Conservation (phyloP, 345 rosid species). For the Luvunga scandens region DNA sequence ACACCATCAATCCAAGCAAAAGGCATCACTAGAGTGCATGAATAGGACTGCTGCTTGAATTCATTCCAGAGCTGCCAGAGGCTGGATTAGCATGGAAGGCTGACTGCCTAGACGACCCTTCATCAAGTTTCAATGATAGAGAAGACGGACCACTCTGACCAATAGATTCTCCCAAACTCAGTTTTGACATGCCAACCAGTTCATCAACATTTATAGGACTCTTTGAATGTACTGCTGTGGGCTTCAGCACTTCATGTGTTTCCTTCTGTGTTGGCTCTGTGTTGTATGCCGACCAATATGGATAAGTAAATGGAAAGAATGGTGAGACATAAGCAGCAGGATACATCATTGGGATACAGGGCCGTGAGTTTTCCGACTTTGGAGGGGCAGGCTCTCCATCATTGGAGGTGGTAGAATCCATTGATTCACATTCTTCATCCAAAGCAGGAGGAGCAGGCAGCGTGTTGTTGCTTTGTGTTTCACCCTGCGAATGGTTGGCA, state of each 20-base stretch:
- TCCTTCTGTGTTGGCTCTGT: conserved; percentile 46
- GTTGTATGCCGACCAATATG: conserved; percentile 62
- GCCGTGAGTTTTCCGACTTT: conserved; percentile 41
- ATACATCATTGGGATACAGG: conserved; percentile 58
- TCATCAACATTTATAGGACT: conserved; percentile 86
- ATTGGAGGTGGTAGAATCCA: conserved; percentile 90
- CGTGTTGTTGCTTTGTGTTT: conserved; percentile 41
- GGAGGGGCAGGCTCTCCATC: conserved; percentile 51
- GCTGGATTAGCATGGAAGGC: conserved; percentile 90
- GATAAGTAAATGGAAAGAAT: conserved; percentile 61
- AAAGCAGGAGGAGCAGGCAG: conserved; percentile 51
- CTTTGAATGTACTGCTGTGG: conserved; percentile 78
- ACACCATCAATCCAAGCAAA: conserved; percentile 13
- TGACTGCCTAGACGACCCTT: conserved; percentile 77
- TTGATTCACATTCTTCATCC: conserved; percentile 90
- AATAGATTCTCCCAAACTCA: conserved; percentile 71
- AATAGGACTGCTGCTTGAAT: conserved; percentile 47
- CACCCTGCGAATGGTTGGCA: conserved; percentile 34
- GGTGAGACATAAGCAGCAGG: conserved; percentile 81
- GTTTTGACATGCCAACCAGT: conserved; percentile 89
- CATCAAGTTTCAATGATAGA: conserved; percentile 67
- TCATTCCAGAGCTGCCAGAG: conserved; percentile 50
- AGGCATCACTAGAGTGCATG: conserved; percentile 46
- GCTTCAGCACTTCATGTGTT: conserved; percentile 75
- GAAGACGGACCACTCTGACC: conserved; percentile 53